Conservation (phyloP, 148 eudicot genomes). For the Fagopyrum tataricum region DNA sequence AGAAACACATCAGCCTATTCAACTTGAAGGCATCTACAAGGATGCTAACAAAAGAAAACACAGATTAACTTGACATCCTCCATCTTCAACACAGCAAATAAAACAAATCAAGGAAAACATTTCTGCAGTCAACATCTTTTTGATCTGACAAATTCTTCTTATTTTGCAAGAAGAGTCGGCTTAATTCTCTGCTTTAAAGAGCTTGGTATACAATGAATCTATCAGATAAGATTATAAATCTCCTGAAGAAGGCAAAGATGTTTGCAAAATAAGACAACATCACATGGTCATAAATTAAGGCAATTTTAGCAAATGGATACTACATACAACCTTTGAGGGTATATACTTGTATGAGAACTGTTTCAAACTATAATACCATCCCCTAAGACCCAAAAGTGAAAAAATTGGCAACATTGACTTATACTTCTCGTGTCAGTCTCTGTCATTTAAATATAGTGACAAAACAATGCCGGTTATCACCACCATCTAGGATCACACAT, state of each 20-base stretch:
- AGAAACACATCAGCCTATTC: background rate
- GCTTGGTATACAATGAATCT: background rate
- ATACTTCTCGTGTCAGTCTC: background rate
- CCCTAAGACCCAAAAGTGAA: background rate
- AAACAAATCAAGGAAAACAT: background rate
- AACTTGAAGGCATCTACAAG: background rate
- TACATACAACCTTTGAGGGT: background rate
- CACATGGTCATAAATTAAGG: constrained; percentile 2
- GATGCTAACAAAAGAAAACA: background rate
- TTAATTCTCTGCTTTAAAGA: background rate
- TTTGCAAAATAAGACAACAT: background rate
- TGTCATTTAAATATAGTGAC: background rate
- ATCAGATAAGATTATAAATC: background rate
- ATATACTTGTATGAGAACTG: background rate
- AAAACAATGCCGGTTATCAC: background rate
- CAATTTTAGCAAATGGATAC: background rate
- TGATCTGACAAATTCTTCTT: background rate
- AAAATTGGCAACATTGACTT: background rate
- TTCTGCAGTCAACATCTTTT: background rate
- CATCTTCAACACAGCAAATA: background rate
- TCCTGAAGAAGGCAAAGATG: background rate
- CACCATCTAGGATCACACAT: background rate
- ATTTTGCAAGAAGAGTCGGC: background rate
- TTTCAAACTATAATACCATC: background rate
- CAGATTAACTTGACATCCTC: background rate